These are phyloP conservation scores for Daldinia concentrica DNA, from an alignment of 495 filamentous ascomycete species.

Conservation along the genomic window DNA sequence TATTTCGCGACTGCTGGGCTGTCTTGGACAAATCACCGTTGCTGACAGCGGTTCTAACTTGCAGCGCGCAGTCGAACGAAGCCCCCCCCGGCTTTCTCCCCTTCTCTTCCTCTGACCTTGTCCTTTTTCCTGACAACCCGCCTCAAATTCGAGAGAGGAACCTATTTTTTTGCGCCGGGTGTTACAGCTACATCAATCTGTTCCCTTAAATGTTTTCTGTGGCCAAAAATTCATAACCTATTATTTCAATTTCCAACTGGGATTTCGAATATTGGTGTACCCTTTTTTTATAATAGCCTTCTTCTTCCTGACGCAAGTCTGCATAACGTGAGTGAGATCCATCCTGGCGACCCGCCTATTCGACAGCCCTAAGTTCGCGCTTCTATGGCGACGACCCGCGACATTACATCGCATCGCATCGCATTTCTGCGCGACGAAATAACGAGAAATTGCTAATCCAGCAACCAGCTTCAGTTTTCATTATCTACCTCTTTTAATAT, in stretches of 20 bases:
- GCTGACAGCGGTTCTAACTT: conserved; percentile 30
- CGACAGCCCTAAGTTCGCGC: conserved; percentile 30
- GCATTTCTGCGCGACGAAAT: conserved; percentile 34
- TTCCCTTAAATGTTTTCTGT: conserved; percentile 24
- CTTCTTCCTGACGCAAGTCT: conserved; percentile 21
- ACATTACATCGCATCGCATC: conserved; percentile 36
- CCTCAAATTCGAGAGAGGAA: conserved; percentile 30
- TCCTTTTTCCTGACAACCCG: conserved; percentile 35
- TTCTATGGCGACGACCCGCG: conserved; percentile 39
- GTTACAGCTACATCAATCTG: conserved; percentile 36
- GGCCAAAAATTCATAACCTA: conserved; percentile 3
- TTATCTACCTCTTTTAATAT: conserved; percentile 34
- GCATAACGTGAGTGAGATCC: conserved; percentile 48
- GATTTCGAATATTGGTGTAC: conserved; percentile 2
- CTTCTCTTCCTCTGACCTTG: conserved; percentile 23
- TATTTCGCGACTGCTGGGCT: conserved; percentile 35
- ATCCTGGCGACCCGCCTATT: conserved; percentile 44
- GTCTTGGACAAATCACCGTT: conserved; percentile 23
- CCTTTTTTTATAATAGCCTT: conserved; percentile 16
- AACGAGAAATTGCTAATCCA: conserved; percentile 46
- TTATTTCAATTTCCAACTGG: background rate
- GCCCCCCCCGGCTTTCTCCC: conserved; percentile 35
- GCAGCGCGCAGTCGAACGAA: conserved; percentile 38
- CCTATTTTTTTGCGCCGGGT: conserved; percentile 43
- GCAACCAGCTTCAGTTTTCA: conserved; percentile 34